Evolutionary conservation across 495 filamentous ascomycete species (phyloP).

Genomic region (Evansstolkia leycettana): DNA sequence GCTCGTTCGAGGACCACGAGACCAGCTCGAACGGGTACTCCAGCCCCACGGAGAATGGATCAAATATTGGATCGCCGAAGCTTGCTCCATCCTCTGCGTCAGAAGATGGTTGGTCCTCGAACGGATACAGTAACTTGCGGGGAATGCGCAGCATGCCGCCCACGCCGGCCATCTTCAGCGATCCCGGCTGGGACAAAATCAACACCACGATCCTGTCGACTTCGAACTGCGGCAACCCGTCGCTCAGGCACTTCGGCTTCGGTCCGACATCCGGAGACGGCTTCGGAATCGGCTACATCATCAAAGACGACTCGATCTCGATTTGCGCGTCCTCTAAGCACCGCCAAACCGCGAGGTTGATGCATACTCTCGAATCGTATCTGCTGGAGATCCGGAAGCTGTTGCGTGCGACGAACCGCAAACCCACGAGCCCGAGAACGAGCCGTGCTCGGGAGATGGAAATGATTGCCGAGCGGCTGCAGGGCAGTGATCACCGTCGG

Average conservation of each 20-base stretch:
- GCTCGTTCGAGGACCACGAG: conserved; percentile 65
- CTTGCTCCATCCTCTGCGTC: conserved; percentile 35
- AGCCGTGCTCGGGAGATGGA: conserved; percentile 59
- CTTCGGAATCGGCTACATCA: conserved; percentile 97
- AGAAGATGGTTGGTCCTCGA: conserved; percentile 28
- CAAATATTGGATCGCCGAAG: conserved; percentile 41
- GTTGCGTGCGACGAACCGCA: conserved; percentile 51
- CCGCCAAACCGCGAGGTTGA: conserved; percentile 78
- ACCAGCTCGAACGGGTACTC: conserved; percentile 45
- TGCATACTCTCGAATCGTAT: conserved; percentile 82
- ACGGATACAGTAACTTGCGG: conserved; percentile 17
- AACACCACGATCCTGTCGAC: conserved; percentile 92
- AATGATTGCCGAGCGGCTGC: conserved; percentile 31
- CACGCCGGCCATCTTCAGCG: conserved; percentile 75
- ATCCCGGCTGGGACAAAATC: conserved; percentile 84
- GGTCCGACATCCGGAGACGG: conserved; percentile 89
- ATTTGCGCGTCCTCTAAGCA: conserved; percentile 92
- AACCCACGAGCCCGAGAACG: conserved; percentile 38
- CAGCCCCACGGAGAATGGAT: conserved; percentile 36
- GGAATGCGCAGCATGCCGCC: conserved; percentile 21
- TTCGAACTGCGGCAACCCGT: conserved; percentile 98
- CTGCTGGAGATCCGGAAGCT: conserved; percentile 81
- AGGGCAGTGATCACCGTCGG: conserved; percentile 27
- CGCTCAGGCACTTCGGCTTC: conserved; percentile 93
- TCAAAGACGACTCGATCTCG: conserved; percentile 87